Percentiles rank a stretch among this genome's conserved stretches.
Conservation (phyloP, 148 eudicot species). For the Vaccinium darrowii region DNA sequence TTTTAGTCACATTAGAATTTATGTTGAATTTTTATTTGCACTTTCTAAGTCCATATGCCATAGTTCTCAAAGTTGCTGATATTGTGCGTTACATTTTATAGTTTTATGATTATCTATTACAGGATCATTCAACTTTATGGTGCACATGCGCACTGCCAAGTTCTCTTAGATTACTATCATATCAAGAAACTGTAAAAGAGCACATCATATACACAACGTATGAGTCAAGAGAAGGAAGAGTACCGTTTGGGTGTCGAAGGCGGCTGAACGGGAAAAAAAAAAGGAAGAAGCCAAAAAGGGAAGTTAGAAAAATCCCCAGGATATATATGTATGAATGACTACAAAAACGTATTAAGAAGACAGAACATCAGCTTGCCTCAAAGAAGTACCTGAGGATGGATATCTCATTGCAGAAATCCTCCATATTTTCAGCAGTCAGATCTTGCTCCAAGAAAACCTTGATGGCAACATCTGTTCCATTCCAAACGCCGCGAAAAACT, state of each 20-base stretch:
- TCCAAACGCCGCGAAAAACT: slow-evolving; percentile 97
- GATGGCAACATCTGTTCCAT: slow-evolving; percentile 96
- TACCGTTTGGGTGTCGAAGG: slow-evolving; percentile 99
- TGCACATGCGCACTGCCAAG: background rate
- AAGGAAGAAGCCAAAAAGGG: slow-evolving; percentile 18
- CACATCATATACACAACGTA: background rate
- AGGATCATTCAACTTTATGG: background rate
- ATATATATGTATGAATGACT: background rate
- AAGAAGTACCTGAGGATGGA: slow-evolving; percentile 77
- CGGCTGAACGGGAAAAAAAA: slow-evolving; percentile 52
- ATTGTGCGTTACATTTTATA: background rate
- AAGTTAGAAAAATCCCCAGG: slow-evolving; percentile 26
- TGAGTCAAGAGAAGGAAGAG: slow-evolving; percentile 24
- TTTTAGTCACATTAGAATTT: background rate
- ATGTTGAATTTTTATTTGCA: background rate
- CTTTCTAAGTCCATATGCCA: background rate
- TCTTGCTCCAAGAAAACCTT: slow-evolving; percentile 98
- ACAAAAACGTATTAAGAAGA: background rate
- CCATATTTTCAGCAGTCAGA: slow-evolving; percentile 94
- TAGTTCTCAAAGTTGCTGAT: background rate
- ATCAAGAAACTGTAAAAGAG: slow-evolving; percentile 10
- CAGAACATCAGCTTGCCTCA: slow-evolving; percentile 2
- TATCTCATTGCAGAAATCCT: slow-evolving; percentile 97
- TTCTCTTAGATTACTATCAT: background rate
- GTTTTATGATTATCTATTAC: background rate